A percentile compares a stretch with the other conserved stretches of the same genome.
Conservation (phyloP, 2,329 filamentous ascomycete species). For the Talaromyces piceae region DNA sequence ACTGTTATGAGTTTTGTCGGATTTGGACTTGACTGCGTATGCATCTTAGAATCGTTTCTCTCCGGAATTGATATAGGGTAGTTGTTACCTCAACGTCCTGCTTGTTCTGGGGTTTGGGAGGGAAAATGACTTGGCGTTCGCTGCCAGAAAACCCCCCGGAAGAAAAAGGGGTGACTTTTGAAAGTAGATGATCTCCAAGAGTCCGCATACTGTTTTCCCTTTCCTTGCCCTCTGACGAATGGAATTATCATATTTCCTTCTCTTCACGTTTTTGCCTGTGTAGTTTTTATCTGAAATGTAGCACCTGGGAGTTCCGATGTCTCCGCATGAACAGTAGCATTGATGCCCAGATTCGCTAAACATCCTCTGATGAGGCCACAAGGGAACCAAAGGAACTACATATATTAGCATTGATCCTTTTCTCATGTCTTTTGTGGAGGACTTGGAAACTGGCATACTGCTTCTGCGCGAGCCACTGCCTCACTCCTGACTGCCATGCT, state of each 20-base stretch:
- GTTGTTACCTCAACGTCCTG: background rate
- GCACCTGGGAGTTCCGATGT: conserved; percentile 77
- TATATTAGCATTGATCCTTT: background rate
- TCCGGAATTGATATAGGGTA: conserved; percentile 3
- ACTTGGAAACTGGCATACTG: conserved; percentile 45
- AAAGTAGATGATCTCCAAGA: background rate
- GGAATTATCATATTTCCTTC: background rate
- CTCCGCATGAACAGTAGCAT: conserved; percentile 85
- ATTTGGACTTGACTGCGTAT: conserved; percentile 6
- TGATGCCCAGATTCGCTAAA: conserved; percentile 85
- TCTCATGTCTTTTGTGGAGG: background rate
- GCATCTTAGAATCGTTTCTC: conserved; percentile 5
- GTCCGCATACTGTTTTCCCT: background rate
- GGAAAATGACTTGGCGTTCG: background rate
- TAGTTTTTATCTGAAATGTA: conserved; percentile 92
- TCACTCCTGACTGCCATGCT: conserved; percentile 70
- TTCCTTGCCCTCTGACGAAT: background rate
- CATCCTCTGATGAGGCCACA: conserved; percentile 87
- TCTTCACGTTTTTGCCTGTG: conserved; percentile 56
- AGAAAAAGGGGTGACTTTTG: no score
- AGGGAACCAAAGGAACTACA: conserved; percentile 86
- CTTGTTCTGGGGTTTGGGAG: background rate
- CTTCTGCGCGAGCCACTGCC: conserved; percentile 67
- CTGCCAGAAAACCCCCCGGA: background rate
- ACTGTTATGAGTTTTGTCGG: conserved; percentile 2